phyloP scores from a whole-genome alignment of 1,284 basidiomycete genomes.

The Clitocybe nebularis region DNA sequence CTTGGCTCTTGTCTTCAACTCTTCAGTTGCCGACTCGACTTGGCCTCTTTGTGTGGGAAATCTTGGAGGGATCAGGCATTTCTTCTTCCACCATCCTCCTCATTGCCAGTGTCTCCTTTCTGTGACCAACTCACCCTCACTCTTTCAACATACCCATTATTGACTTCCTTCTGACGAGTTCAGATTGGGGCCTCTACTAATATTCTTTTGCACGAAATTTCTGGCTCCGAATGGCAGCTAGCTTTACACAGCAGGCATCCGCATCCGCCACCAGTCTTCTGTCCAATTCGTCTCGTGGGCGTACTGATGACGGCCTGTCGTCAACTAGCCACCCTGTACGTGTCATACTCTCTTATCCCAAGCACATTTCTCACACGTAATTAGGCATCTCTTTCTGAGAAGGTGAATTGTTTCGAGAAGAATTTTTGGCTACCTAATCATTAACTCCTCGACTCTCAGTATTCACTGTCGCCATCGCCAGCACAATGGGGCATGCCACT shows the following conservation, averaged over 20 bases:
- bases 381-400: constrained; percentile 20
- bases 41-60: background rate
- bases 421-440: background rate
- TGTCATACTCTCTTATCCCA: background rate
- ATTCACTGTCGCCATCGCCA: constrained; percentile 30
- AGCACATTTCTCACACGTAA: background rate
- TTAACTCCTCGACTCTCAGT: constrained; percentile 19
- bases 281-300: constrained; percentile 6
- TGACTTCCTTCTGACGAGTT: background rate
- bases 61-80: no score
- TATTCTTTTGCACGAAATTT: background rate
- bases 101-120: background rate
- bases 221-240: constrained; percentile 8
- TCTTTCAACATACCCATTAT: background rate
- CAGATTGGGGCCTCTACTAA: constrained; percentile 7
- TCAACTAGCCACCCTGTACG: constrained; percentile 15
- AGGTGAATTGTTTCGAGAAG: constrained; percentile 14
- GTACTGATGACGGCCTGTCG: background rate
- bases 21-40: background rate
- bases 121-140: background rate
- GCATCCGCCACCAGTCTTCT: constrained; percentile 17
- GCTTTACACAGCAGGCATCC: constrained; percentile 15
- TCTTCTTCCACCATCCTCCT: background rate
- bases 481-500: constrained; percentile 30
- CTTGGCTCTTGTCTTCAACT: no score